Percentiles rank a stretch among this genome's conserved stretches.
These are phyloP conservation scores for Ceratocystis variospora DNA, from an alignment of 2,329 filamentous ascomycete species.

Conservation along the genomic window DNA sequence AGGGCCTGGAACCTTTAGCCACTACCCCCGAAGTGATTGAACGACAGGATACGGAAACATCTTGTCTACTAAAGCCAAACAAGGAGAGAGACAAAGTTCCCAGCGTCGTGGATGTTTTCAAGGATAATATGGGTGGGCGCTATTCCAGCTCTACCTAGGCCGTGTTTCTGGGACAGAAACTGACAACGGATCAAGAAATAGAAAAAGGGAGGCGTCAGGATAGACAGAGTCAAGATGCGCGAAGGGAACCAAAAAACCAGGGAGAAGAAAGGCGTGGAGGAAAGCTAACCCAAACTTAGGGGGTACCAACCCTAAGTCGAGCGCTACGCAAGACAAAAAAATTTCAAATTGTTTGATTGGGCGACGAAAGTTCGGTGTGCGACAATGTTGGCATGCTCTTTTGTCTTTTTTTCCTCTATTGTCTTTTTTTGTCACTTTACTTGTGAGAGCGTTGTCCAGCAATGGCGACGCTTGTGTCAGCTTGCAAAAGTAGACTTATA, in stretches of 20 bases:
- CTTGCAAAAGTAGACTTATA: slow-evolving; percentile 1
- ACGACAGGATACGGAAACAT: neutral
- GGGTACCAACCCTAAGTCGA: neutral
- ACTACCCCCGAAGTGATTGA: neutral
- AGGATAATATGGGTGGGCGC: neutral
- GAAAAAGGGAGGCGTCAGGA: neutral
- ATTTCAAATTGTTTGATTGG: neutral
- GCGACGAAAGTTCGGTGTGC: neutral
- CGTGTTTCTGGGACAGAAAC: neutral
- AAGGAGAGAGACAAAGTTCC: slow-evolving; percentile 3
- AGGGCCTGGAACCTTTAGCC: neutral
- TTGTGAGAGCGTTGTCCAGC: too few relatives aligned
- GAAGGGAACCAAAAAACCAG: neutral
- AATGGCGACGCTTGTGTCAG: neutral
- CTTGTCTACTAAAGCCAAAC: neutral
- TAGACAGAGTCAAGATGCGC: neutral
- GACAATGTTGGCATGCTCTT: neutral
- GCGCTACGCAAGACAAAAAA: too few relatives aligned
- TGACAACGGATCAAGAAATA: slow-evolving; percentile 2
- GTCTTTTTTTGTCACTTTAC: neutral
- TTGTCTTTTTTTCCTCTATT: neutral
- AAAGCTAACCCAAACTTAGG: neutral
- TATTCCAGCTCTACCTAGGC: neutral
- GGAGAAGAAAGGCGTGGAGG: neutral
- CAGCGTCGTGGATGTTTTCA: neutral